phyloP scores from a whole-genome alignment of 768 basidiomycete species.

The Gloeostereum incarnatum region DNA sequence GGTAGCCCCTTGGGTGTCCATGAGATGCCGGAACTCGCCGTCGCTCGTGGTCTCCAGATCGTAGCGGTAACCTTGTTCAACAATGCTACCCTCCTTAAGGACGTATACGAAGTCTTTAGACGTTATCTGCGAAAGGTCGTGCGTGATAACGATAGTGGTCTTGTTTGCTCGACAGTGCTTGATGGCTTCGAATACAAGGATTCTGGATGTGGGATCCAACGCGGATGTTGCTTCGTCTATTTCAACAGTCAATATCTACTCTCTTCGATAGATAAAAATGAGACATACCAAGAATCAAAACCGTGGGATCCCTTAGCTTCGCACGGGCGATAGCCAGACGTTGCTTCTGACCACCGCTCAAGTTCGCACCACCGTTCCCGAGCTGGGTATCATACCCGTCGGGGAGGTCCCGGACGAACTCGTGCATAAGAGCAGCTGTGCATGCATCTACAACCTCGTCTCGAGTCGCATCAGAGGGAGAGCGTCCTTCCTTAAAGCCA shows the following conservation, averaged over 20 bases:
- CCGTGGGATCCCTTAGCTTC: constrained; percentile 73
- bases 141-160: constrained; percentile 92
- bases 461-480: constrained; percentile 42
- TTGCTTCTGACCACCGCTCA: constrained; percentile 92
- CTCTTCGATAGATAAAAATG: background rate
- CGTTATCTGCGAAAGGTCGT: constrained; percentile 82
- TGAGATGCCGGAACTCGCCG: constrained; percentile 71
- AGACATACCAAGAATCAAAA: constrained; percentile 81
- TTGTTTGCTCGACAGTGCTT: constrained; percentile 62
- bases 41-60: constrained; percentile 55
- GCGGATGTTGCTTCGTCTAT: constrained; percentile 80
- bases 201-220: constrained; percentile 79
- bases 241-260: constrained; percentile 4
- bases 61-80: constrained; percentile 79
- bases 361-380: constrained; percentile 61
- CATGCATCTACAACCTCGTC: constrained; percentile 77
- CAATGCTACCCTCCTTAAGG: constrained; percentile 68
- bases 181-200: constrained; percentile 72
- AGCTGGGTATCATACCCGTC: constrained; percentile 82
- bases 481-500: constrained; percentile 26
- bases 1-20: constrained; percentile 39
- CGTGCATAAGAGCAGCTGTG: constrained; percentile 76
- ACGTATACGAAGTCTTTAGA: constrained; percentile 85
- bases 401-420: constrained; percentile 78
- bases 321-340: constrained; percentile 85